phyloP scores from a whole-genome alignment of 1,139 yeast species.

The Kodamaea derodonti region DNA sequence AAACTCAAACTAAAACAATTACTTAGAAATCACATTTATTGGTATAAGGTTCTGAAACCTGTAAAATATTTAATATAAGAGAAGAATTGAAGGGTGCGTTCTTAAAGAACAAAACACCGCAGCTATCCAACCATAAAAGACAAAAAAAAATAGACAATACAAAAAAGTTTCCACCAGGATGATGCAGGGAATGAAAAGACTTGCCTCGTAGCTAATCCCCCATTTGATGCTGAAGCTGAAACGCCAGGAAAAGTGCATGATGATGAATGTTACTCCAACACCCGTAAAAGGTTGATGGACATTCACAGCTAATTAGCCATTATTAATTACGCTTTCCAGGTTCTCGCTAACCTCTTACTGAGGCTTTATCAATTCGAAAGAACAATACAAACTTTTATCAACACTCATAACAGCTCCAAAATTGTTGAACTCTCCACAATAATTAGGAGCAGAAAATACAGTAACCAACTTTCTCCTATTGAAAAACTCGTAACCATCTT shows the following conservation, averaged over 20 bases:
- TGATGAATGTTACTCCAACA: no score
- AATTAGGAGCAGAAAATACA: constrained; percentile 83
- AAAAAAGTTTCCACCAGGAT: not conserved
- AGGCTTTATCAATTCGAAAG: constrained; percentile 81
- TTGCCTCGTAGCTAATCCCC: no score
- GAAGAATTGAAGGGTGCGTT: constrained; percentile 2
- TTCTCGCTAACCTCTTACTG: constrained; percentile 13
- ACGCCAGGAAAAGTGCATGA: no score
- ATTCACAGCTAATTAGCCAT: no score
- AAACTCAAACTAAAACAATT: no score
- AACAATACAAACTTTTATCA: constrained; percentile 69
- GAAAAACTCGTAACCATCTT: constrained; percentile 88
- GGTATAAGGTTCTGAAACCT: not conserved
- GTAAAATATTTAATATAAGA: not conserved
- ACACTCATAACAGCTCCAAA: constrained; percentile 93
- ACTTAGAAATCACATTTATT: constrained; percentile 1
- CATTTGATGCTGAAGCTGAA: no score
- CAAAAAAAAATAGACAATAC: constrained; percentile 1
- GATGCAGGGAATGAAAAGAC: not conserved
- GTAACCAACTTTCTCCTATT: constrained; percentile 75
- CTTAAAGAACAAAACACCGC: not conserved
- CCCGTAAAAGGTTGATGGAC: no score
- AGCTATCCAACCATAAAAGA: constrained; percentile 1
- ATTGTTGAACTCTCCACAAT: constrained; percentile 87
- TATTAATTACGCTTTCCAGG: not conserved